Conservation (phyloP, 352 stramenopile genomes). For the Pythium folliculosum region DNA sequence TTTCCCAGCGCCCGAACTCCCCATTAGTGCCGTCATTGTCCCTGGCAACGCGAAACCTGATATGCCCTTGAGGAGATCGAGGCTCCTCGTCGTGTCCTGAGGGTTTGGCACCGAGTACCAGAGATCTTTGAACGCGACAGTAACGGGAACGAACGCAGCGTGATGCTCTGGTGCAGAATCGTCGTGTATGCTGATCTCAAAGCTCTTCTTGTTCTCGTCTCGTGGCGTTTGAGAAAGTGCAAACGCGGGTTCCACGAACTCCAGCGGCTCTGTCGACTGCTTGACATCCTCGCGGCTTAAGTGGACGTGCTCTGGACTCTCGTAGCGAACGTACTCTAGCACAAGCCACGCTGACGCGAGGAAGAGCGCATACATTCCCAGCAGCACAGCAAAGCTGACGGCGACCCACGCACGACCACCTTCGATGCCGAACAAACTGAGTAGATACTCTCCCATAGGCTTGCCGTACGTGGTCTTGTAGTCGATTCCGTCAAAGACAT, state of each 20-base stretch:
- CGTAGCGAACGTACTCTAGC: slow-evolving; percentile 36
- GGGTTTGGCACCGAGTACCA: slow-evolving; percentile 8
- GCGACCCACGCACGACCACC: slow-evolving; percentile 31
- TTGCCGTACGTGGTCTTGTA: slow-evolving; percentile 23
- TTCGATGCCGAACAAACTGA: slow-evolving; percentile 33
- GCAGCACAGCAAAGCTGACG: slow-evolving; percentile 29
- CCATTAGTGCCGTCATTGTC: slow-evolving; percentile 28
- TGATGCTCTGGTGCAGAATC: not conserved
- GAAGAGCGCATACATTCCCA: slow-evolving; percentile 31
- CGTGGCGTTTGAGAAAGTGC: not conserved
- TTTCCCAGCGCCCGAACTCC: not conserved
- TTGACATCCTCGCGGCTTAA: not conserved
- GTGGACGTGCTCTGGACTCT: slow-evolving; percentile 25
- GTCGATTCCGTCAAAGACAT: slow-evolving; percentile 22
- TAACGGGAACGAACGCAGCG: not conserved
- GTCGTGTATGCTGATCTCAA: not conserved
- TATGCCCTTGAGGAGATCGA: not conserved
- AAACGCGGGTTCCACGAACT: not conserved
- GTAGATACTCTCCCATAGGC: slow-evolving; percentile 30
- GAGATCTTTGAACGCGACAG: slow-evolving; percentile 4
- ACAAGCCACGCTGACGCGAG: slow-evolving; percentile 23
- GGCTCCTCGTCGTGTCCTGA: not conserved
- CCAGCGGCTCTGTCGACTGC: not conserved
- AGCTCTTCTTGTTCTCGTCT: not conserved
- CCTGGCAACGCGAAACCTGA: slow-evolving; percentile 6